A percentile compares a stretch with the other conserved stretches of the same genome.
phyloP scores from a whole-genome alignment of 768 basidiomycete species.

The Hericium coralloides region DNA sequence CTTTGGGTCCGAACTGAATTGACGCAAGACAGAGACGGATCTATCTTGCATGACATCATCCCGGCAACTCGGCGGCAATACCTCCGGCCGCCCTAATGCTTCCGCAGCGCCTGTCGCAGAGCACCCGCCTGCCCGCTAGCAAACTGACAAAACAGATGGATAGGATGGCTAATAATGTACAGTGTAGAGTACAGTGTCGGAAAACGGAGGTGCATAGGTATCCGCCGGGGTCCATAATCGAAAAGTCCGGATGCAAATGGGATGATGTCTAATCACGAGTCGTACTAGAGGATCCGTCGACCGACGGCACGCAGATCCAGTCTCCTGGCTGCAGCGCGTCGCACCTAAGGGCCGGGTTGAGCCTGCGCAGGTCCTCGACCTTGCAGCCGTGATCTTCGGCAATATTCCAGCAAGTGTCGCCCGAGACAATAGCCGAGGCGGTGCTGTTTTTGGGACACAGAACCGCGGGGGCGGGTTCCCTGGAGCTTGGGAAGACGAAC shows the following conservation, averaged over 20 bases:
- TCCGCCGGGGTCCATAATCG: too few relatives aligned
- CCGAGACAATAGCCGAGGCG: slow-evolving; percentile 10
- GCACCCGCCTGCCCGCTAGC: background rate
- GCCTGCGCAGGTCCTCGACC: slow-evolving; percentile 8
- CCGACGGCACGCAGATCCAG: slow-evolving; percentile 10
- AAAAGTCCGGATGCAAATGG: too few relatives aligned
- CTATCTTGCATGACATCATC: background rate
- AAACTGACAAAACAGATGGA: background rate
- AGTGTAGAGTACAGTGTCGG: background rate
- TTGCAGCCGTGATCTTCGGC: slow-evolving; percentile 10
- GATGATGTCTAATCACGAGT: background rate
- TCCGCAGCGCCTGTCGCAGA: background rate
- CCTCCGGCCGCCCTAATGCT: too few relatives aligned
- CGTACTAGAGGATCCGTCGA: background rate
- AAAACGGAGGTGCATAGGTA: background rate
- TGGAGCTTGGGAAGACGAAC: slow-evolving; percentile 5
- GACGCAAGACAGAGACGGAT: background rate
- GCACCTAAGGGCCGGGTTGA: slow-evolving; percentile 6
- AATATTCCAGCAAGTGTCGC: slow-evolving; percentile 16
- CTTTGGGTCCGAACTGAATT: background rate
- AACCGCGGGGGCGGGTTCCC: slow-evolving; percentile 1
- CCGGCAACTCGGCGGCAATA: background rate
- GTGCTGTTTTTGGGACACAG: slow-evolving; percentile 11
- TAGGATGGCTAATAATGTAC: background rate
- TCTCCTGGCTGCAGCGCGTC: slow-evolving; percentile 13